Base-by-base conservation (phyloP, 148 eudicot species). In the Simmondsia chinensis region DNA sequence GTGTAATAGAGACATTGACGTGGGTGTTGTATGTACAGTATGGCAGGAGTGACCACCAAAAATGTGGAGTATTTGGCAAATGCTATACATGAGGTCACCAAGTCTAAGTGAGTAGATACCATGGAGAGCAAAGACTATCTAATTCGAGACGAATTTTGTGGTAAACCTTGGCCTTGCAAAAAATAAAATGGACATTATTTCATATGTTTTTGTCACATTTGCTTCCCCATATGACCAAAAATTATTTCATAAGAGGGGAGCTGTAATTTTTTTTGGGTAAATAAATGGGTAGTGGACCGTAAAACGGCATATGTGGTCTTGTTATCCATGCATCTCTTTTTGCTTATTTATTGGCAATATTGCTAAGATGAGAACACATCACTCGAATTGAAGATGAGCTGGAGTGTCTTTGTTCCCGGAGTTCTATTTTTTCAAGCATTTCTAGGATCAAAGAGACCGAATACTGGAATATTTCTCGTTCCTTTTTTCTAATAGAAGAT, bases 1-100 rank as follows among this genome's bases (percentile, higher is more conserved):
- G 29, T 42, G 34, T 30, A 39, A 32, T 29, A 11, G 26, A 37
- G 7, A 12, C 4, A 17, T 11, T 37, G 13, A 2, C 19, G 14
- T 27, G 11, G 9, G 16, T 46, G 16, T 58, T 12, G 12, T 18
- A 26, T n/a, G n/a, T 58, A 48, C 88, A 91, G 95, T 66, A 79
- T 91, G 97, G 97, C 95, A 39, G 97, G 97, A 39, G 77, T 91
- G 39, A 91, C 80, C 1, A 73, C 94, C 0, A 93, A 87, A 52
- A 91, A 91, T 57, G 94, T 91, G 19, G 94, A 73, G 27, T 85
- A 85, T 63, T 44, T 91, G 75, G 95, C 97, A 20, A 82, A 85
- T 56, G 97, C 95, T 14, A 82, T 91, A 50, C 79, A 85, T 57
- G 94, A 82, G 65, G 95, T 91, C 36, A 74, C 95, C 38, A 91